Conservation (phyloP, 495 filamentous ascomycete genomes). For the Penicillium antarcticum region DNA sequence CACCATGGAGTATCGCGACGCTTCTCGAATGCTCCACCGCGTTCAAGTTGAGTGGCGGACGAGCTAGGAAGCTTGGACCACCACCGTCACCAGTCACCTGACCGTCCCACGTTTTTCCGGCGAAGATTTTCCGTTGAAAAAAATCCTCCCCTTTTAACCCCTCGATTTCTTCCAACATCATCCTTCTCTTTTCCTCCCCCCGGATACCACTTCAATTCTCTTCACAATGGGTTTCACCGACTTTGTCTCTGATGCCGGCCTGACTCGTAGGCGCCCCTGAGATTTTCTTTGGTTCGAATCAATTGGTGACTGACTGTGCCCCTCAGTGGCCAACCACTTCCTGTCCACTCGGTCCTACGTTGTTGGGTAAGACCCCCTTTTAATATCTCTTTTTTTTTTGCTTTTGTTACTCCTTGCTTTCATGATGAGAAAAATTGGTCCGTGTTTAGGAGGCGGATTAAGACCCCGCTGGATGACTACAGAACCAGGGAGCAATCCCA, state of each 20-base stretch:
- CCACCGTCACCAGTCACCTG: conserved; percentile 41
- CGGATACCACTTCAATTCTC: conserved; percentile 18
- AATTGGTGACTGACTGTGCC: conserved; percentile 35
- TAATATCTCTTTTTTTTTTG: conserved; percentile 4
- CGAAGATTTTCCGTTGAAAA: conserved; percentile 35
- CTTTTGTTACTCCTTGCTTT: conserved; percentile 21
- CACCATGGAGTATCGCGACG: conserved; percentile 26
- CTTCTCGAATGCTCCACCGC: conserved; percentile 46
- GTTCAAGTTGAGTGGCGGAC: conserved; percentile 30
- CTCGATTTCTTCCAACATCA: conserved; percentile 21
- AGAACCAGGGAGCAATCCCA: conserved; percentile 70
- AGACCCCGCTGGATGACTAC: conserved; percentile 92
- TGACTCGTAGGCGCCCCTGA: conserved; percentile 63
- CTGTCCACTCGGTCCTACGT: conserved; percentile 90
- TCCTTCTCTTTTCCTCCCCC: conserved; percentile 15
- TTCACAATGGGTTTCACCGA: conserved; percentile 93
- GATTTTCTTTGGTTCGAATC: conserved; percentile 19
- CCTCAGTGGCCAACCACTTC: conserved; percentile 86
- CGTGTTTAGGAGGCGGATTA: conserved; percentile 99
- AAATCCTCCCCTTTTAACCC: conserved; percentile 29
- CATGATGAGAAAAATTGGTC: conserved; percentile 96
- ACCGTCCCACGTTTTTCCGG: conserved; percentile 6
- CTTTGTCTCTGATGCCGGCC: conserved; percentile 81
- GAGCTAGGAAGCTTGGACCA: conserved; percentile 23
- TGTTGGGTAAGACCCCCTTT: conserved; percentile 64